Evolutionary conservation across 306 rosid genomes (phyloP).

Genomic region (Trichosanthes truncata): DNA sequence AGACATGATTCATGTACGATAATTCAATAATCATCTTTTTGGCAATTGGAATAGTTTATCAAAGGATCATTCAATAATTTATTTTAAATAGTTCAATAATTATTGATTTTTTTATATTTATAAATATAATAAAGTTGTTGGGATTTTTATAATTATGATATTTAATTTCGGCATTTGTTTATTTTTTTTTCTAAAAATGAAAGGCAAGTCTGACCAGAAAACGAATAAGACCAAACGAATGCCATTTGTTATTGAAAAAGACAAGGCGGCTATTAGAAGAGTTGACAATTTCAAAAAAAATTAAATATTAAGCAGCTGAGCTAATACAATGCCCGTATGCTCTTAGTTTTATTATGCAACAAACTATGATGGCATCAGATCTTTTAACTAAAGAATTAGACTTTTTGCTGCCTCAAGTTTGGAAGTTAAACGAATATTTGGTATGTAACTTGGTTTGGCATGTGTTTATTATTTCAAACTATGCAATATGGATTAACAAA

Average conservation of each 20-base stretch:
- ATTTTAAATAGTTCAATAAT: not conserved
- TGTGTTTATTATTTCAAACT: too few relatives aligned
- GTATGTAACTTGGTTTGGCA: too few relatives aligned
- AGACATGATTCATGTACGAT: too few relatives aligned
- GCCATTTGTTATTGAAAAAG: not conserved
- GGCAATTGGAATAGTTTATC: not conserved
- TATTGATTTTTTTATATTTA: not conserved
- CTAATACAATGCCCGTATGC: not conserved
- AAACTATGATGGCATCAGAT: not conserved
- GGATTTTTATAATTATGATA: not conserved
- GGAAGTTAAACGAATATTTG: too few relatives aligned
- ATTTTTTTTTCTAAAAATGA: not conserved
- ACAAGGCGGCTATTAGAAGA: not conserved
- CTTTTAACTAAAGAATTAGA: too few relatives aligned
- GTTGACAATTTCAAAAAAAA: not conserved
- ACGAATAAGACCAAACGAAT: not conserved
- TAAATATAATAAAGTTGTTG: not conserved
- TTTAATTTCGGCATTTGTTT: not conserved
- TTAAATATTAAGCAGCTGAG: not conserved
- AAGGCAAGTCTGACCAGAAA: not conserved
- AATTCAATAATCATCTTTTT: too few relatives aligned
- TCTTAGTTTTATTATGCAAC: not conserved
- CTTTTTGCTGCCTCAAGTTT: too few relatives aligned
- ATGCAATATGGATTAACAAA: too few relatives aligned
- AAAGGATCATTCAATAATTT: not conserved